Percentiles rank a stretch among this genome's conserved stretches.
phyloP scores from a whole-genome alignment of 1,139 yeast species.

The Yamadazyma triangularis region DNA sequence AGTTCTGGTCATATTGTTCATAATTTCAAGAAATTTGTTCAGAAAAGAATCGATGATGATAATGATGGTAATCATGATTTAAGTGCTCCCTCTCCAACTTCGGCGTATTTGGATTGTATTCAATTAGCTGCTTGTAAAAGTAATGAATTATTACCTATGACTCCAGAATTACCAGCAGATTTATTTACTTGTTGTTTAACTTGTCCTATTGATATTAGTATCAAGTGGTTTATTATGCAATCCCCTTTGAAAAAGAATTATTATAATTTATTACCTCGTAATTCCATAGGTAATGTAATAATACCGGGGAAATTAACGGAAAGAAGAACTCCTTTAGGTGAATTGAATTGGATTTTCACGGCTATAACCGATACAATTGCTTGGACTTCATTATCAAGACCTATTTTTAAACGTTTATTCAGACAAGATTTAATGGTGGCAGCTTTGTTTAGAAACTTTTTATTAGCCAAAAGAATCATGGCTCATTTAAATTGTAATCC shows the following conservation, averaged over 20 bases:
- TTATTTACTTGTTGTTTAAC: slow-evolving; percentile 92
- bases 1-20: slow-evolving; percentile 92
- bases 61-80: slow-evolving; percentile 66
- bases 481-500: slow-evolving; percentile 93
- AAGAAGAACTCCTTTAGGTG: slow-evolving; percentile 93
- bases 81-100: slow-evolving; percentile 61
- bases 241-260: slow-evolving; percentile 65
- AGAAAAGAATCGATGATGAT: slow-evolving; percentile 86
- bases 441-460: slow-evolving; percentile 86
- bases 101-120: slow-evolving; percentile 79
- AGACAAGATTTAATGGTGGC: slow-evolving; percentile 97
- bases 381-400: slow-evolving; percentile 89
- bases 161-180: slow-evolving; percentile 95
- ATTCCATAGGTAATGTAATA: slow-evolving; percentile 56
- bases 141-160: slow-evolving; percentile 84
- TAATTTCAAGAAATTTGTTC: slow-evolving; percentile 86
- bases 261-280: slow-evolving; percentile 48
- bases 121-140: slow-evolving; percentile 92
- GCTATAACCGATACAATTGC: slow-evolving; percentile 98
- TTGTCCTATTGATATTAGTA: slow-evolving; percentile 91
- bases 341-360: slow-evolving; percentile 94
- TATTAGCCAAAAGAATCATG: slow-evolving; percentile 91
- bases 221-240: slow-evolving; percentile 88
- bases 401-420: slow-evolving; percentile 82
- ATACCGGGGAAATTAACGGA: slow-evolving; percentile 92